Evolutionary conservation across 139 green algal genomes (phyloP).

Genomic region (Ettlia oleoabundans): DNA sequence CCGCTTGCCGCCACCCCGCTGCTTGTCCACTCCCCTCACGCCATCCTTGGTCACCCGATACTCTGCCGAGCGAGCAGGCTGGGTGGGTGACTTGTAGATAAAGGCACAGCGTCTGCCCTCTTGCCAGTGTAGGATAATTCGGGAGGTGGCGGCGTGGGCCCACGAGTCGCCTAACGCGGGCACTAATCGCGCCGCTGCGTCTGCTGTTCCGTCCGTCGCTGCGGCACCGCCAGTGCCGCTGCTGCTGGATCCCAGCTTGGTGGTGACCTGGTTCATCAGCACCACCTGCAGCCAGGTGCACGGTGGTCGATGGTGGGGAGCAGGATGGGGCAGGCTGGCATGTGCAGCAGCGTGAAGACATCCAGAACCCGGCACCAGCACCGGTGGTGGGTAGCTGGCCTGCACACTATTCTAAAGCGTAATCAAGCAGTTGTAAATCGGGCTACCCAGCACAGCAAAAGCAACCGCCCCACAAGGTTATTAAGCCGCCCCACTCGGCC

Average conservation of each 20-base stretch:
- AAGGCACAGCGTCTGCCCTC: slow-evolving; percentile 44
- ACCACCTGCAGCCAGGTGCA: slow-evolving; percentile 81
- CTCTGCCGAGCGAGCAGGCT: slow-evolving; percentile 59
- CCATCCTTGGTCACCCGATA: slow-evolving; percentile 72
- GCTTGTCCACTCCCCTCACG: slow-evolving; percentile 46
- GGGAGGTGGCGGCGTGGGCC: slow-evolving; percentile 82
- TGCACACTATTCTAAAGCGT: too few relatives aligned
- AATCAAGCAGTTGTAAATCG: too few relatives aligned
- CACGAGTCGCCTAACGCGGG: slow-evolving; percentile 83
- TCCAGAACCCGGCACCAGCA: too few relatives aligned
- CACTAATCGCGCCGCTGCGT: slow-evolving; percentile 56
- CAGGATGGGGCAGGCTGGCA: background rate
- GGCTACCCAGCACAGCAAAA: too few relatives aligned
- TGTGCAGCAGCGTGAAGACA: too few relatives aligned
- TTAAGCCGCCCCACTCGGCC: too few relatives aligned
- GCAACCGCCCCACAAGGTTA: too few relatives aligned
- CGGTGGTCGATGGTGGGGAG: too few relatives aligned
- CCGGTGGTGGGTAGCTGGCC: too few relatives aligned
- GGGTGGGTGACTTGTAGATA: slow-evolving; percentile 82
- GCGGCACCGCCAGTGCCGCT: background rate
- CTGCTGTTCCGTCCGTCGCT: background rate
- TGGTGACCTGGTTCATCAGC: slow-evolving; percentile 89
- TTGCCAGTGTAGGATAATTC: slow-evolving; percentile 83
- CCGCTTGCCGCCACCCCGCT: slow-evolving; percentile 24
- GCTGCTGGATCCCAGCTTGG: slow-evolving; percentile 57